Conservation (phyloP, 805 yeast genomes). For the Metschnikowia kunwiensis region DNA sequence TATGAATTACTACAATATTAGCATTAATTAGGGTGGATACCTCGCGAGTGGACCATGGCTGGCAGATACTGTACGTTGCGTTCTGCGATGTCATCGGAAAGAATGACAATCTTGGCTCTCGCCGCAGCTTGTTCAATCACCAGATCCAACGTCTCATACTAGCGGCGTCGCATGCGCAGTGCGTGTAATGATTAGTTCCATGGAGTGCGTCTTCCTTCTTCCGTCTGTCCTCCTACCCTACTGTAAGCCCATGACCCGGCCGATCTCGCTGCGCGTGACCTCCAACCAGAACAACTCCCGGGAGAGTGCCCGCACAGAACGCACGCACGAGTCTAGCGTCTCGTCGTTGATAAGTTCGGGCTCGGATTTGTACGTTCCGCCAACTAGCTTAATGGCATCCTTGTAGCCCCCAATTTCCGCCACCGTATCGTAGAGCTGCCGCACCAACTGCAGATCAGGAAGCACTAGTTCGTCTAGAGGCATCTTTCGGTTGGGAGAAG, state of each 20-base stretch:
- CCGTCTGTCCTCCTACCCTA: too few species aligned
- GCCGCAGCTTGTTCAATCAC: too few species aligned
- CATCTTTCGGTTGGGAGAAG: slow-evolving; percentile 11
- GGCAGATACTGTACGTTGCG: too few species aligned
- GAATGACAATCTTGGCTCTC: too few species aligned
- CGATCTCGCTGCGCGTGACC: slow-evolving; percentile 31
- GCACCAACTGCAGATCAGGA: slow-evolving; percentile 38
- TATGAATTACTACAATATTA: too few species aligned
- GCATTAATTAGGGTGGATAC: too few species aligned
- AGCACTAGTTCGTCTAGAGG: slow-evolving; percentile 35
- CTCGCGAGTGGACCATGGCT: too few species aligned
- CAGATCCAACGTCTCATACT: too few species aligned
- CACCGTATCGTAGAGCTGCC: slow-evolving; percentile 61
- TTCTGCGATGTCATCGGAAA: too few species aligned
- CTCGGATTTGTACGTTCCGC: slow-evolving; percentile 42
- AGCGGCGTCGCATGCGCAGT: too few species aligned
- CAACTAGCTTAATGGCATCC: slow-evolving; percentile 60
- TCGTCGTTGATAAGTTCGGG: slow-evolving; percentile 34
- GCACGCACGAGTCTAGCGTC: slow-evolving; percentile 33
- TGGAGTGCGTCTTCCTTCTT: too few species aligned
- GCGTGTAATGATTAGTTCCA: too few species aligned
- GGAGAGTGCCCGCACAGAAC: slow-evolving; percentile 34
- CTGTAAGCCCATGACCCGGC: slow-evolving; percentile 21
- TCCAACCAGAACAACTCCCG: slow-evolving; percentile 44
- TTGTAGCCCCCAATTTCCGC: slow-evolving; percentile 68